Evolutionary conservation across 129 eudicot species (phyloP), one percentile per base, ranked within the genome.

Genomic region (Lonicera japonica): DNA sequence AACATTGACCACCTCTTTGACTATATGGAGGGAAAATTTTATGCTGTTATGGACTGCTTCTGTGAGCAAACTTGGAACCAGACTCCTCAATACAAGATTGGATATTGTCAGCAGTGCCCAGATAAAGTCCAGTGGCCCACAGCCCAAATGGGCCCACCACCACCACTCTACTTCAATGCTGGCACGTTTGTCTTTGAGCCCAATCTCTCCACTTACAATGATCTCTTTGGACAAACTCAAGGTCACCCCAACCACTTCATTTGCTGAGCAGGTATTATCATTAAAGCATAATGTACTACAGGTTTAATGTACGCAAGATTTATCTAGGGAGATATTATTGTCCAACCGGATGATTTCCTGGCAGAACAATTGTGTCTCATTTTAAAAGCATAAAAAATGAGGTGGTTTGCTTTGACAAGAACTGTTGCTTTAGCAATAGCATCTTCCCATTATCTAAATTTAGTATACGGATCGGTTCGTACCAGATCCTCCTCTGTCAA

Each of bases 121-220:
- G 65, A 40, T 9, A 60, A 40, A 21, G 65, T 60, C 29, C 7
- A 60, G 25, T 60, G 65, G 65, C 51, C 65, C 11, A 5, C 47
- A 0, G 21, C 55, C n/a, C 51, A 60, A 24, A n/a, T 39, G 17
- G 65, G 51, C 17, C 52, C 65, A 9, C 51, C 65, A 4, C 65
- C 65, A 10, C 65, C 52, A 3, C 52, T 60, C 23, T 60, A 36
- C 65, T 60, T 60, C 29, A 60, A 60, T 20, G 65, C 65, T 20
- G 65, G 65, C 65, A 60, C 38, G 65, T 60, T 60, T 50, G 51
- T 60, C 16, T 60, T 38, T 13, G 65, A 60, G 51, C 65, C 65
- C 24, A 60, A 40, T 2, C 51, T 38, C 11, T 60, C 29, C 1
- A 60, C 65, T 11, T 60, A 60, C 25, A 40, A 38, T 18, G 52